Base-by-base conservation (phyloP, 768 basidiomycete species). In the Tricholoma sp. region DNA sequence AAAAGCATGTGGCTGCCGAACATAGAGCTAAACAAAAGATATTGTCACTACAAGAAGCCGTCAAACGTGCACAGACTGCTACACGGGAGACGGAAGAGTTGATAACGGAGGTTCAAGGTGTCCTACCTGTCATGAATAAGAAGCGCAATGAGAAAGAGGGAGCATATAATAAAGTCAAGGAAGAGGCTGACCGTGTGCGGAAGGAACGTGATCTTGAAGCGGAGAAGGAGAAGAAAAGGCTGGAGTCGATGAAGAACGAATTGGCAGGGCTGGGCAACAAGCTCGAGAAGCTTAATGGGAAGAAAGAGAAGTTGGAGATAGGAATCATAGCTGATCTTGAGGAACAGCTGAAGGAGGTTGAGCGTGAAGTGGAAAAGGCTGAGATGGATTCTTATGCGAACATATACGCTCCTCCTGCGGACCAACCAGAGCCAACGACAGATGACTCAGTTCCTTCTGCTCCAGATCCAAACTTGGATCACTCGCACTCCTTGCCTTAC, bases 1-100 rank as follows among this genome's bases (percentile, higher is more conserved):
- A 96, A 63, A 93, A 92, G 63, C 82, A 88, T 55, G 74, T 81
- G 0, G 78, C 83, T 0, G 79, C 82, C 2, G 95, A 98, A 67
- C 77, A 83, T 21, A 82, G 93, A n/a, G 84, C 87, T 9, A 84
- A 85, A 45, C 94, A 96, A 68, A 95, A 93, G 63, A 83, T 88
- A 9, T 79, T 94, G 10, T 91, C 94, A 0, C 73, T 96, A 37
- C 93, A 95, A 67, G 93, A 96, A 66, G 89, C 92, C 2, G 85
- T 88, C 11, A 93, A 90, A 65, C 85, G 91, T 54, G 85, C 89
- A 9, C 83, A 82, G 60, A 79, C 82, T 62, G 82, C 55, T 69
- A 85, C 68, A 62, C 71, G 62, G 68, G 77, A 80, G 54, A 76
- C 75, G 22, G 76, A 79, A 50, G 74, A 77, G 55, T 69, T 66